Conservation (phyloP, 2,329 filamentous ascomycete species). For the Pseudogymnoascus sp. region DNA sequence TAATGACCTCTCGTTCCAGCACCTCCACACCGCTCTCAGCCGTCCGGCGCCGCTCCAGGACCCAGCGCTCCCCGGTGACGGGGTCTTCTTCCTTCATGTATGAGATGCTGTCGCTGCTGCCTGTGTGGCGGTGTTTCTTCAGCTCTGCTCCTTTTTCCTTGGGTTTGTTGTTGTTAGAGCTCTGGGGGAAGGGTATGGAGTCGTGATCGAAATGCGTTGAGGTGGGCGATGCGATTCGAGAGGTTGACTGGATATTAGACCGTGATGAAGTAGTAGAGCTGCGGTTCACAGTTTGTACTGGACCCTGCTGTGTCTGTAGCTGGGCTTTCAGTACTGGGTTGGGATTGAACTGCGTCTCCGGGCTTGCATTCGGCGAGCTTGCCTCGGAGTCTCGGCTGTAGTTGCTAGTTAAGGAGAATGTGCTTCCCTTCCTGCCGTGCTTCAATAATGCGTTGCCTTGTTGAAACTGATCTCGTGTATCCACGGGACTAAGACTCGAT, state of each 20-base stretch:
- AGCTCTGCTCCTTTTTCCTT: constrained; percentile 22
- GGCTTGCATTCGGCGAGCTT: constrained; percentile 12
- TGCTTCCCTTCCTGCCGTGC: constrained; percentile 3
- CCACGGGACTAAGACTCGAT: background rate
- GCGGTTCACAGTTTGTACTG: background rate
- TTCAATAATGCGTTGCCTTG: background rate
- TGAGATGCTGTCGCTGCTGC: constrained; percentile 62
- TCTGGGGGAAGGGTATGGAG: background rate
- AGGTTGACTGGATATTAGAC: constrained; percentile 1
- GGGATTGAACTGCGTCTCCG: background rate
- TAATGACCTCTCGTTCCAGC: constrained; percentile 58
- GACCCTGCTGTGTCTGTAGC: background rate
- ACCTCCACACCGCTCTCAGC: constrained; percentile 59
- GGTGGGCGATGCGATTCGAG: background rate
- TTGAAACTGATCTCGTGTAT: background rate
- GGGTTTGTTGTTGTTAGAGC: background rate
- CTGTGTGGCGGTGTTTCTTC: constrained; percentile 42
- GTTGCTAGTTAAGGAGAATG: constrained; percentile 2
- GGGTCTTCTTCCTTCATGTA: constrained; percentile 60
- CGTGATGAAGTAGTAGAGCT: constrained; percentile 1
- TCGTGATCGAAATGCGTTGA: constrained; percentile 1
- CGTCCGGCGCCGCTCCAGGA: constrained; percentile 62
- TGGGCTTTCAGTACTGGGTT: background rate
- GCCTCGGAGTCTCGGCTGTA: background rate
- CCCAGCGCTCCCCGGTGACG: constrained; percentile 56